Evolutionary conservation across 140 eudicot species (phyloP).

Genomic region (Oenanthe javanica): DNA sequence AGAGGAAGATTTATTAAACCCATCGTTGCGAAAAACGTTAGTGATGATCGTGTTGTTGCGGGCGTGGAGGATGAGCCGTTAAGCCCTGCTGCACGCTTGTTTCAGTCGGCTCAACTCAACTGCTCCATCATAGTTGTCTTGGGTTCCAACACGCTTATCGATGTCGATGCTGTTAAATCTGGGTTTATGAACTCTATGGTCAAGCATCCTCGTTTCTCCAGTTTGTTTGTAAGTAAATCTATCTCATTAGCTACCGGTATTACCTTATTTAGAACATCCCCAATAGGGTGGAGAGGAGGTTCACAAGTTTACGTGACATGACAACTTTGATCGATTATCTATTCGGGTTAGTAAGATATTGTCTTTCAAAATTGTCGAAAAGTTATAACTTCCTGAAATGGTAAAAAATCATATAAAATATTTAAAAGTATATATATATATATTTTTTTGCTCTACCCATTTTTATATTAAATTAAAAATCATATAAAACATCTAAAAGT

Average conservation of each 20-base stretch:
- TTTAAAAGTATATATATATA: too few species aligned
- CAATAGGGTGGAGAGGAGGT: too few species aligned
- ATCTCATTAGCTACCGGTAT: neutral
- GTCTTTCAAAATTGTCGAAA: too few species aligned
- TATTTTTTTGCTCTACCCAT: too few species aligned
- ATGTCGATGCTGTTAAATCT: neutral
- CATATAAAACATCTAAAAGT: too few species aligned
- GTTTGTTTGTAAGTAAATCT: constrained; percentile 1
- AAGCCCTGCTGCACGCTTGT: constrained; percentile 10
- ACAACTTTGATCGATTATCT: too few species aligned
- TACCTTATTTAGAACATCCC: too few species aligned
- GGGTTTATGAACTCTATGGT: constrained; percentile 1
- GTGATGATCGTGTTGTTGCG: neutral
- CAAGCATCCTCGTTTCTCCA: constrained; percentile 21
- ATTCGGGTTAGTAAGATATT: too few species aligned
- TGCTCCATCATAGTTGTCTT: constrained; percentile 2
- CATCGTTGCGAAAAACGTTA: neutral
- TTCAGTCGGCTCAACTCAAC: neutral
- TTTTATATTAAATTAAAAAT: too few species aligned
- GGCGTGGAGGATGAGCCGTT: constrained; percentile 4
- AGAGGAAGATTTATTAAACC: neutral
- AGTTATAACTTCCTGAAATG: too few species aligned
- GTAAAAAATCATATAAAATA: too few species aligned
- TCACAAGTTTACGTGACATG: too few species aligned
- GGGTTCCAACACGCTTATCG: neutral